phyloP scores from a whole-genome alignment of 345 rosid species.

The Nasturtium officinale region DNA sequence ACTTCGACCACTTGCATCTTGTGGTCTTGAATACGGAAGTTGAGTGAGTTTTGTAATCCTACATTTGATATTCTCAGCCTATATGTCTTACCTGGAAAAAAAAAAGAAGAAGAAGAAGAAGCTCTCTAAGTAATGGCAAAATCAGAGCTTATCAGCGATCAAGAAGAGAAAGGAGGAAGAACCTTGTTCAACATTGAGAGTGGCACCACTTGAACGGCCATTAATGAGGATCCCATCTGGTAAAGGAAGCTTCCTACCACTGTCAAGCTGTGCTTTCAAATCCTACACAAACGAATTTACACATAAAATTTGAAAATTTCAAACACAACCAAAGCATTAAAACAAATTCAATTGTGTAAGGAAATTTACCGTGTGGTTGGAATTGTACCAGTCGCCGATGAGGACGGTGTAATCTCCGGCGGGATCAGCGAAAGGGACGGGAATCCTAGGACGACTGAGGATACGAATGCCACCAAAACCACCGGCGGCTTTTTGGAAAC shows the following conservation, averaged over 20 bases:
- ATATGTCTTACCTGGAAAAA: constrained; percentile 62
- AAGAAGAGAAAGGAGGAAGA: neutral
- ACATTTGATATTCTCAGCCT: constrained; percentile 91
- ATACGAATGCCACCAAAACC: constrained; percentile 73
- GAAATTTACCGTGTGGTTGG: constrained; percentile 67
- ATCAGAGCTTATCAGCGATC: neutral
- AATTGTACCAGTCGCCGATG: constrained; percentile 77
- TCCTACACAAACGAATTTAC: constrained; percentile 43
- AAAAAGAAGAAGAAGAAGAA: neutral
- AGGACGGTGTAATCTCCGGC: constrained; percentile 75
- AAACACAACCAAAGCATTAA: neutral
- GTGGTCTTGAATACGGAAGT: constrained; percentile 92
- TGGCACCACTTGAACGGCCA: constrained; percentile 75
- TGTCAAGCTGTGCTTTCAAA: constrained; percentile 61
- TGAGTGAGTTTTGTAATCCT: constrained; percentile 81
- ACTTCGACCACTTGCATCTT: constrained; percentile 81
- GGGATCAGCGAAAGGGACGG: constrained; percentile 70
- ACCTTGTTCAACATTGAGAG: constrained; percentile 88
- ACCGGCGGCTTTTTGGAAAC: constrained; percentile 81
- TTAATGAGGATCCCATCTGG: constrained; percentile 94
- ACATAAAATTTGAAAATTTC: neutral
- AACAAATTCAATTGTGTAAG: neutral
- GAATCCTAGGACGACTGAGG: constrained; percentile 69
- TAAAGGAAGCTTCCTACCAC: constrained; percentile 69
- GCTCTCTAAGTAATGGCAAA: neutral